phyloP scores from a whole-genome alignment of 106 monocot genomes.

The Acorus gramineus region DNA sequence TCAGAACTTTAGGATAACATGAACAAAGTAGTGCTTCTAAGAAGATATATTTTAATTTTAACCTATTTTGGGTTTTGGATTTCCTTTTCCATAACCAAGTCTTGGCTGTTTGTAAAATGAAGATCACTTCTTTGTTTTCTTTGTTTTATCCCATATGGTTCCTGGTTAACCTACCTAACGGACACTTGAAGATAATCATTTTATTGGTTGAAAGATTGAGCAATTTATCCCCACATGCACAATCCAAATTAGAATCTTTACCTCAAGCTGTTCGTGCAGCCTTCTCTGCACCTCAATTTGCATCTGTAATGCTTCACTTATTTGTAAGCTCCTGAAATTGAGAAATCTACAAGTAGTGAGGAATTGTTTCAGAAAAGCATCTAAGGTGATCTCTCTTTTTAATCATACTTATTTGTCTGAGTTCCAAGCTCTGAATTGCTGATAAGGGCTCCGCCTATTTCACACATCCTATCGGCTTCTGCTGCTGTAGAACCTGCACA shows the following conservation, averaged over 20 bases:
- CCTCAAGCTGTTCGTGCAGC: conserved; percentile 89
- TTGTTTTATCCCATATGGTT: too few relatives aligned
- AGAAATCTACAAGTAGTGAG: not conserved
- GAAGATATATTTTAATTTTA: too few relatives aligned
- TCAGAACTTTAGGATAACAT: too few relatives aligned
- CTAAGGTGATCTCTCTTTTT: not conserved
- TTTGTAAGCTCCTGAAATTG: conserved; percentile 46
- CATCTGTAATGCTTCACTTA: conserved; percentile 77
- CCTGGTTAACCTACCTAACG: too few relatives aligned
- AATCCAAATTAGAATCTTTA: conserved; percentile 12
- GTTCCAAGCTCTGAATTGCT: conserved; percentile 16
- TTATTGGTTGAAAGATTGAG: too few relatives aligned
- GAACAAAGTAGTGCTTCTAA: too few relatives aligned
- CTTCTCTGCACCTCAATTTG: conserved; percentile 84
- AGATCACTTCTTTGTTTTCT: too few relatives aligned
- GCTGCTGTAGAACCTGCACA: conserved; percentile 10
- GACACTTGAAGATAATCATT: too few relatives aligned
- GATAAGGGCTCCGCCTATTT: conserved; percentile 18
- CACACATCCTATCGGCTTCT: conserved; percentile 30
- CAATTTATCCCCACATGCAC: not conserved
- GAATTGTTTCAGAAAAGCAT: not conserved
- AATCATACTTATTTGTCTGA: conserved; percentile 60
- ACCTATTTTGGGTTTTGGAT: too few relatives aligned
- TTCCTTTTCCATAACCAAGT: too few relatives aligned
- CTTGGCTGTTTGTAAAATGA: too few relatives aligned